phyloP scores from a whole-genome alignment of 768 basidiomycete species.

The Saitozyma sp. region DNA sequence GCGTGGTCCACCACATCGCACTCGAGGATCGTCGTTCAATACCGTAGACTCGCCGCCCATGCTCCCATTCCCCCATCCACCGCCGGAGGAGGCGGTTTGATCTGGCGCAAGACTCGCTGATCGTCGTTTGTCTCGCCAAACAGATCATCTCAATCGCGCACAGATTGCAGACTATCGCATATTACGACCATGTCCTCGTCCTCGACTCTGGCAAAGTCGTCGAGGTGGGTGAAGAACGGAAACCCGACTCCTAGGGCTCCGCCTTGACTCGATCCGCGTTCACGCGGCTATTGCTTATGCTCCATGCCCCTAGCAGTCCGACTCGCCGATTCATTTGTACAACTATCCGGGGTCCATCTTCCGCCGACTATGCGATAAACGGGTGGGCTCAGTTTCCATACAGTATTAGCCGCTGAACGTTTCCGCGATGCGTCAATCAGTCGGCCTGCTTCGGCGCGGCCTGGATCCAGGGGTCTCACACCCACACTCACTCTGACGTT shows the following conservation, averaged over 20 bases:
- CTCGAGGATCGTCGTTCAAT: neutral
- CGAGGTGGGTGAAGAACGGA: conserved; percentile 25
- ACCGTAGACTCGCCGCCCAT: too few species aligned
- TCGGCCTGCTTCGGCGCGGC: too few species aligned
- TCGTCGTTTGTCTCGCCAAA: neutral
- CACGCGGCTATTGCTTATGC: conserved; percentile 27
- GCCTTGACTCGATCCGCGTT: neutral
- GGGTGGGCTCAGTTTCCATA: conserved; percentile 6
- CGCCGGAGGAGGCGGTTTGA: neutral
- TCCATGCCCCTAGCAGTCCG: conserved; percentile 48
- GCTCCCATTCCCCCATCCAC: too few species aligned
- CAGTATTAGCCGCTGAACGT: too few species aligned
- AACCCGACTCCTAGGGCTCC: too few species aligned
- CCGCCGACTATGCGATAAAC: conserved; percentile 12
- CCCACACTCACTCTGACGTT: too few species aligned
- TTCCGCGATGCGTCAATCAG: too few species aligned
- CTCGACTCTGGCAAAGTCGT: conserved; percentile 44
- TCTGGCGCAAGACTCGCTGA: neutral
- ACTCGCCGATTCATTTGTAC: conserved; percentile 3
- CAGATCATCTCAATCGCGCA: conserved; percentile 40
- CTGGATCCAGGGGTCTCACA: too few species aligned
- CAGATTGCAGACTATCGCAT: conserved; percentile 44
- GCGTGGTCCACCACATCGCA: neutral
- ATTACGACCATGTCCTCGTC: conserved; percentile 50
- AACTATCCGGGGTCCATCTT: conserved; percentile 3